These are phyloP conservation scores for Penicillium coffeae DNA, from an alignment of 495 filamentous ascomycete genomes.

Conservation along the genomic window DNA sequence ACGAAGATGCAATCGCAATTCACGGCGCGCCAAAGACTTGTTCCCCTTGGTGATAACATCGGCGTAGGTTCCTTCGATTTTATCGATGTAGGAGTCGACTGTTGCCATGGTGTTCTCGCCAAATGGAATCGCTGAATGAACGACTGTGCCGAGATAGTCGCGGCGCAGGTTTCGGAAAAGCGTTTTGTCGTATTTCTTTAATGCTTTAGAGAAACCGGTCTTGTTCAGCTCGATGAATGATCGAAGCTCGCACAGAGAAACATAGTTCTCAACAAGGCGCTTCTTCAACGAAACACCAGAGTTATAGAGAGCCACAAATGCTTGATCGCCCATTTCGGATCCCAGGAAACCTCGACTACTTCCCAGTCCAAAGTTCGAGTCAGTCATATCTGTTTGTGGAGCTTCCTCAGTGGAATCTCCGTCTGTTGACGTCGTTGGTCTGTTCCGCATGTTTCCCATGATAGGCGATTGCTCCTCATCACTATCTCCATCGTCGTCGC, in stretches of 20 bases:
- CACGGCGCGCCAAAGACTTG: slow-evolving; percentile 65
- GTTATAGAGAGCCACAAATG: slow-evolving; percentile 66
- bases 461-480: slow-evolving; percentile 31
- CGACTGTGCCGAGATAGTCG: slow-evolving; percentile 67
- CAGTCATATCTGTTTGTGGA: slow-evolving; percentile 45
- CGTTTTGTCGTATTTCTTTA: slow-evolving; percentile 99
- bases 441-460: slow-evolving; percentile 7
- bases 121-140: slow-evolving; percentile 76
- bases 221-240: slow-evolving; percentile 95
- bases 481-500: slow-evolving; percentile 61
- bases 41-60: slow-evolving; percentile 78
- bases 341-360: slow-evolving; percentile 22
- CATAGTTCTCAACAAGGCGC: slow-evolving; percentile 78
- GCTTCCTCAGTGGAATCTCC: slow-evolving; percentile 31
- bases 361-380: slow-evolving; percentile 31
- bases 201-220: slow-evolving; percentile 90
- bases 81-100: slow-evolving; percentile 64
- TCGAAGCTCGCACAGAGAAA: slow-evolving; percentile 91
- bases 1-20: slow-evolving; percentile 84
- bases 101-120: slow-evolving; percentile 60
- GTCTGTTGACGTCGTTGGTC: slow-evolving; percentile 25
- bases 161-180: slow-evolving; percentile 72
- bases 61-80: slow-evolving; percentile 77
- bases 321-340: slow-evolving; percentile 75
- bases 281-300: slow-evolving; percentile 87